These are phyloP conservation scores for Cyclotella sp. DNA, from an alignment of 108 stramenopile genomes.

Conservation along the genomic window DNA sequence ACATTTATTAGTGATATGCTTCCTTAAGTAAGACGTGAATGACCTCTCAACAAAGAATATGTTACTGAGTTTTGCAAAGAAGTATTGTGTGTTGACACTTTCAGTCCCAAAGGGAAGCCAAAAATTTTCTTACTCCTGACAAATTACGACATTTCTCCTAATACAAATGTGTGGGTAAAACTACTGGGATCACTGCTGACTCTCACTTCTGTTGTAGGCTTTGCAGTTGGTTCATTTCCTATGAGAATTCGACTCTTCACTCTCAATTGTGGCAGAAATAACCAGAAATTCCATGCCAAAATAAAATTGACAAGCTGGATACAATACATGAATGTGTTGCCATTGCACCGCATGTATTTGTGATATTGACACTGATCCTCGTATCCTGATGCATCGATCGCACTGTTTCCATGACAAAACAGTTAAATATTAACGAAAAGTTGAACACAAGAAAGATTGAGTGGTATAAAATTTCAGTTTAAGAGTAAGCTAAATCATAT, in stretches of 20 bases:
- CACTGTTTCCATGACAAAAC: not conserved
- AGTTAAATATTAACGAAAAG: too few relatives aligned
- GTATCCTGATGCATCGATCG: not conserved
- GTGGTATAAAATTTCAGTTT: too few relatives aligned
- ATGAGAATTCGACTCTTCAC: slow-evolving; percentile 60
- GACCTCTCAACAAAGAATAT: slow-evolving; percentile 54
- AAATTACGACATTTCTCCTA: slow-evolving; percentile 50
- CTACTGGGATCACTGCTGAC: slow-evolving; percentile 52
- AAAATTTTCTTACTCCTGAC: slow-evolving; percentile 63
- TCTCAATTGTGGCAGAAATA: slow-evolving; percentile 69
- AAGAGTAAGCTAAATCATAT: too few relatives aligned
- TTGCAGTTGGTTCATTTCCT: slow-evolving; percentile 67
- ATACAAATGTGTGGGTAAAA: slow-evolving; percentile 56
- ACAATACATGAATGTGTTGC: slow-evolving; percentile 54
- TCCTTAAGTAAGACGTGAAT: slow-evolving; percentile 58
- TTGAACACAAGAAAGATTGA: too few relatives aligned
- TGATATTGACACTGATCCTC: slow-evolving; percentile 57
- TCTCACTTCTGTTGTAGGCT: slow-evolving; percentile 48
- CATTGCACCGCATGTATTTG: slow-evolving; percentile 52
- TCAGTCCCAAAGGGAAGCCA: slow-evolving; percentile 68
- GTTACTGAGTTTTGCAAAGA: slow-evolving; percentile 50
- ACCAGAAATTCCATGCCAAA: slow-evolving; percentile 64
- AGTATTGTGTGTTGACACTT: slow-evolving; percentile 58
- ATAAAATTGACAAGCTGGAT: slow-evolving; percentile 77
- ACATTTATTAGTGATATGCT: slow-evolving; percentile 59